These are phyloP conservation scores for Nectriaceae sp. DNA, from an alignment of 2,329 filamentous ascomycete genomes.

Conservation along the genomic window DNA sequence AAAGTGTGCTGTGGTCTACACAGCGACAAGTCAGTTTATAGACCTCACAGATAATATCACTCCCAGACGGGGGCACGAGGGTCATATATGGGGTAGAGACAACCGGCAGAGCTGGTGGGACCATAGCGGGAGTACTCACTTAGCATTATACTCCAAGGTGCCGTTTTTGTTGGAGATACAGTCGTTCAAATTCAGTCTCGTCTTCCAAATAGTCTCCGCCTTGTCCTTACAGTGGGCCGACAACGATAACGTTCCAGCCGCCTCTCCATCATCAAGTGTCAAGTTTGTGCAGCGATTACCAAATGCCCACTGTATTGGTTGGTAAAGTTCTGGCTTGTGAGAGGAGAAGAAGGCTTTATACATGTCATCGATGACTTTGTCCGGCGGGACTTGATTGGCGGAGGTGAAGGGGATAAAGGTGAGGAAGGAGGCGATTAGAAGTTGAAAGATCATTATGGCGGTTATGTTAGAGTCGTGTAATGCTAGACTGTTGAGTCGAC, in stretches of 20 bases:
- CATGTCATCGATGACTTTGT: too few species aligned
- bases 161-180: slow-evolving; percentile 23
- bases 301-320: slow-evolving; percentile 3
- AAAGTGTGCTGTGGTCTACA: too few species aligned
- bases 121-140: slow-evolving; percentile 15
- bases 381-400: neutral
- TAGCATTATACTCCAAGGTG: slow-evolving; percentile 13
- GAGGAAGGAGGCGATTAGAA: neutral
- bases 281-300: slow-evolving; percentile 19
- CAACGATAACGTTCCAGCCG: slow-evolving; percentile 19
- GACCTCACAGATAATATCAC: too few species aligned
- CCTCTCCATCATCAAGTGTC: slow-evolving; percentile 21
- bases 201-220: slow-evolving; percentile 22
- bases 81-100: too few species aligned
- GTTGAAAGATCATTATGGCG: neutral
- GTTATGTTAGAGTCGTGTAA: neutral
- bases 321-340: neutral
- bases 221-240: slow-evolving; percentile 22
- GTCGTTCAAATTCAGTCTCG: slow-evolving; percentile 26
- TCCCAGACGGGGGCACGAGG: too few species aligned
- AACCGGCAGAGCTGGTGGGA: too few species aligned
- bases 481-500: neutral
- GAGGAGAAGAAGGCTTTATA: neutral
- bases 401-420: neutral
- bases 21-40: too few species aligned